Evolutionary conservation across 2,329 filamentous ascomycete genomes (phyloP).

Genomic region (Chaetomiaceae sp.): DNA sequence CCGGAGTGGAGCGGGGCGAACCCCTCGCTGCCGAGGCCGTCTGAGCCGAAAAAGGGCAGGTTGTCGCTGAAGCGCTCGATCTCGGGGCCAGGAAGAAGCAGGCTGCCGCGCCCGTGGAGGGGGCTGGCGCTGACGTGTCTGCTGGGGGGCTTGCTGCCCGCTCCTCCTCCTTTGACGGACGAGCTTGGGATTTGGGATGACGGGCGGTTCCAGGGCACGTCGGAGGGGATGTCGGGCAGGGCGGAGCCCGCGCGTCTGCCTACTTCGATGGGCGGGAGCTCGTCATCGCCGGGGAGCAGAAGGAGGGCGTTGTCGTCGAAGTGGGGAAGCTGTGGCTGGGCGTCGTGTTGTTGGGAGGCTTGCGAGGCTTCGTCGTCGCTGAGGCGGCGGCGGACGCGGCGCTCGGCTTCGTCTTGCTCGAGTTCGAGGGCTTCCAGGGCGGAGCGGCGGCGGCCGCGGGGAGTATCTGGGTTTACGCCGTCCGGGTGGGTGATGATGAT

Average conservation of each 20-base stretch:
- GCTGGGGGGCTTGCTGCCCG: slow-evolving; percentile 37
- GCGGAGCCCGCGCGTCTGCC: slow-evolving; percentile 63
- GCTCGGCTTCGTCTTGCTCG: slow-evolving; percentile 30
- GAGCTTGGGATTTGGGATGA: slow-evolving; percentile 46
- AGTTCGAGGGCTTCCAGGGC: slow-evolving; percentile 43
- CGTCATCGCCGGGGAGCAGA: slow-evolving; percentile 25
- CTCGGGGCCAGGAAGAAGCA: slow-evolving; percentile 26
- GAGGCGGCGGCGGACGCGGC: slow-evolving; percentile 25
- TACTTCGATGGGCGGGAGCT: slow-evolving; percentile 48
- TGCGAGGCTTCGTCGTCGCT: slow-evolving; percentile 11
- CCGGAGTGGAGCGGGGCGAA: slow-evolving; percentile 31
- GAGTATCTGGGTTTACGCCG: slow-evolving; percentile 17
- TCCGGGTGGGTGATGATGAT: slow-evolving; percentile 23
- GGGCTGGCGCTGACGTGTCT: slow-evolving; percentile 35
- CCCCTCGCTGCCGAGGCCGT: slow-evolving; percentile 20
- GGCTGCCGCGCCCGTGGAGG: slow-evolving; percentile 29
- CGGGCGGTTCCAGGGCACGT: slow-evolving; percentile 51
- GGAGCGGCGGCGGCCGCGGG: slow-evolving; percentile 37
- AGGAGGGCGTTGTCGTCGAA: slow-evolving; percentile 1
- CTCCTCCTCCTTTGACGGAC: slow-evolving; percentile 38
- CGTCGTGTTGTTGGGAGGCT: slow-evolving; percentile 8
- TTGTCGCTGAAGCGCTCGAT: slow-evolving; percentile 48
- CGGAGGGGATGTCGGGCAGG: slow-evolving; percentile 60
- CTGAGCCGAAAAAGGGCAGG: slow-evolving; percentile 30
- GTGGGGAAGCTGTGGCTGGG: slow-evolving; percentile 6